Percentiles rank a stretch among this genome's conserved stretches.
Evolutionary conservation across 495 filamentous ascomycete genomes (phyloP).

Genomic region (Penicillium nucicola): DNA sequence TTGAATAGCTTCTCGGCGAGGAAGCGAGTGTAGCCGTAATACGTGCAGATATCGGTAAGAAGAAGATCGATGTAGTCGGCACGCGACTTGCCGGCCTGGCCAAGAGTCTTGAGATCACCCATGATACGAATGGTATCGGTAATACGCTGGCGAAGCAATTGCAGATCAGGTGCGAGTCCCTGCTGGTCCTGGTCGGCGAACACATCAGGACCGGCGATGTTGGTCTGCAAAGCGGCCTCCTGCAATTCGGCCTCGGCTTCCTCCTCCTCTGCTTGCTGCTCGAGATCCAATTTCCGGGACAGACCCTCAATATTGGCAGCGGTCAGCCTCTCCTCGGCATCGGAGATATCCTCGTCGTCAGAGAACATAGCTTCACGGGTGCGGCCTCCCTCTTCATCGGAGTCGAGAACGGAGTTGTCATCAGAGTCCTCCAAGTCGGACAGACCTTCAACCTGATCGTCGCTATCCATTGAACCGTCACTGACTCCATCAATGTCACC

Average conservation of each 20-base stretch:
- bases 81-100: conserved; percentile 73
- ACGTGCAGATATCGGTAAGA: conserved; percentile 87
- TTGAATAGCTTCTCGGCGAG: conserved; percentile 84
- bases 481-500: conserved; percentile 51
- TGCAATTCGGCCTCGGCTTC: conserved; percentile 73
- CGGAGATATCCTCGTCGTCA: conserved; percentile 87
- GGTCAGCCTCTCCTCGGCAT: conserved; percentile 86
- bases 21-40: conserved; percentile 85
- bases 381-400: conserved; percentile 61
- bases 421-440: conserved; percentile 57
- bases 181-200: conserved; percentile 59
- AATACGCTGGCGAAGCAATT: conserved; percentile 84
- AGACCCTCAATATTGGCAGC: conserved; percentile 95
- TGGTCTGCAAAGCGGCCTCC: conserved; percentile 89
- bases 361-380: conserved; percentile 73
- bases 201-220: conserved; percentile 77
- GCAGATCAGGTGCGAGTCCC: conserved; percentile 79
- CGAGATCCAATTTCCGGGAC: conserved; percentile 72
- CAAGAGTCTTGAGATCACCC: conserved; percentile 77
- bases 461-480: conserved; percentile 48
- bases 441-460: conserved; percentile 45
- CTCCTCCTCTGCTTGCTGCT: conserved; percentile 62
- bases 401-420: conserved; percentile 70
- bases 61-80: conserved; percentile 84
- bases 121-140: conserved; percentile 90